Percentiles rank a stretch among this genome's conserved stretches.
These are phyloP conservation scores for Ophiocordyceps camponoti-saundersi DNA, from an alignment of 2,329 filamentous ascomycete species.

Conservation along the genomic window DNA sequence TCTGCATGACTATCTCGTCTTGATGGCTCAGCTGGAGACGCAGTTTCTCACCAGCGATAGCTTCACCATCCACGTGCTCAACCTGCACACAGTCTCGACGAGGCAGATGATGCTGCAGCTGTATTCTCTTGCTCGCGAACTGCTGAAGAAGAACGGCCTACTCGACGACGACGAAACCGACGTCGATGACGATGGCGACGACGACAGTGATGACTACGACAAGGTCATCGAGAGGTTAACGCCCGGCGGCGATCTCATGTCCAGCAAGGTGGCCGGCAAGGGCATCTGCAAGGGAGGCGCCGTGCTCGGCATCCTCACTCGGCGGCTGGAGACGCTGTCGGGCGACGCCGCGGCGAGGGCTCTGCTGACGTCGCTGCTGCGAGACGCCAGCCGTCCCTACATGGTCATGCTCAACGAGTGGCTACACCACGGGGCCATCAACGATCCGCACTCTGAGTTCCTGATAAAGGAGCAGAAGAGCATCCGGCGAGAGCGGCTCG, in stretches of 20 bases:
- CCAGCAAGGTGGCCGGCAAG: slow-evolving; percentile 65
- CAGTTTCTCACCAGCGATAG: slow-evolving; percentile 76
- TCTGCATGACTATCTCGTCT: slow-evolving; percentile 81
- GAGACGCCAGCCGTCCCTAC: slow-evolving; percentile 83
- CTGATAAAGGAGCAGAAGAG: slow-evolving; percentile 91
- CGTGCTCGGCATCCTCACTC: slow-evolving; percentile 76
- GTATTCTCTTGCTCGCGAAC: slow-evolving; percentile 72
- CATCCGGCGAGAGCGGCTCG: slow-evolving; percentile 75
- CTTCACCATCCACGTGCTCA: slow-evolving; percentile 86
- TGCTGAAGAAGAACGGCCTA: slow-evolving; percentile 74
- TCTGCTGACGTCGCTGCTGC: slow-evolving; percentile 63
- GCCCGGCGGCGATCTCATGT: slow-evolving; percentile 68
- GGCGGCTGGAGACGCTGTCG: slow-evolving; percentile 73
- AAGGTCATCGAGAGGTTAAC: slow-evolving; percentile 81
- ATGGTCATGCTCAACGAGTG: slow-evolving; percentile 98
- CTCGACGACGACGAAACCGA: slow-evolving; percentile 60
- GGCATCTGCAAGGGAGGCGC: slow-evolving; percentile 95
- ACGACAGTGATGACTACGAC: slow-evolving; percentile 66
- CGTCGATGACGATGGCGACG: slow-evolving; percentile 51
- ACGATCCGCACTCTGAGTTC: slow-evolving; percentile 86
- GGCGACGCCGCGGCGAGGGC: slow-evolving; percentile 79
- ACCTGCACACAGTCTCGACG: slow-evolving; percentile 79
- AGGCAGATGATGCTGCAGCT: slow-evolving; percentile 83
- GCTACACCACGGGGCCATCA: slow-evolving; percentile 90
- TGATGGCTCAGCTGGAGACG: slow-evolving; percentile 85